Evolutionary conservation across 495 filamentous ascomycete genomes (phyloP).

Genomic region (Xylaria cubensis): DNA sequence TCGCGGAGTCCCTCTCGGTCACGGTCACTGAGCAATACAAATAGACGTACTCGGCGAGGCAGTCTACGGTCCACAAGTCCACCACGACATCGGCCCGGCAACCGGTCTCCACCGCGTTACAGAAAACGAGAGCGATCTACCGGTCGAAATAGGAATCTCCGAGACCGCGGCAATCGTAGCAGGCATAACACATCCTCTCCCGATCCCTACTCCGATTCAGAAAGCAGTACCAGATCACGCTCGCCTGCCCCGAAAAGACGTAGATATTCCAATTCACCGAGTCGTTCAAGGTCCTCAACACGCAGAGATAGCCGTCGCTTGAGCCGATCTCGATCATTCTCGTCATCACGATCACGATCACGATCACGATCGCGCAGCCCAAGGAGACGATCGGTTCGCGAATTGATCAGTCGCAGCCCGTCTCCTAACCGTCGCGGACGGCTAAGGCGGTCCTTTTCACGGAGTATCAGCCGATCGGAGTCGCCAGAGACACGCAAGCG

Average conservation of each 20-base stretch:
- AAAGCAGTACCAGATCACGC: conserved; percentile 38
- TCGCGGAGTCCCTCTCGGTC: conserved; percentile 42
- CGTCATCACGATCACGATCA: conserved; percentile 30
- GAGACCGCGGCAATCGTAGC: conserved; percentile 33
- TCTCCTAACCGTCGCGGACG: conserved; percentile 46
- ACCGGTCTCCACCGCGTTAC: conserved; percentile 51
- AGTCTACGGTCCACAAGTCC: conserved; percentile 47
- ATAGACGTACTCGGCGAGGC: conserved; percentile 42
- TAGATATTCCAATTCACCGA: conserved; percentile 41
- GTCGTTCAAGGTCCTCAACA: conserved; percentile 46
- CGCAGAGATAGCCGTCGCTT: conserved; percentile 37
- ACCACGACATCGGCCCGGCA: conserved; percentile 44
- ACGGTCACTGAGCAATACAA: conserved; percentile 41
- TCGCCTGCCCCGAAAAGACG: conserved; percentile 42
- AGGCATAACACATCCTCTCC: conserved; percentile 38
- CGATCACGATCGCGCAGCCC: conserved; percentile 35
- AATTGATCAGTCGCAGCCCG: conserved; percentile 48
- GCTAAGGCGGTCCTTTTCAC: conserved; percentile 50
- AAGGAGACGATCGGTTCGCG: conserved; percentile 49
- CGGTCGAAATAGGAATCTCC: conserved; percentile 8
- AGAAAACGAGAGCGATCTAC: conserved; percentile 53
- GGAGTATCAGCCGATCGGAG: conserved; percentile 47
- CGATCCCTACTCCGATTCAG: conserved; percentile 33
- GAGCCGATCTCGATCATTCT: conserved; percentile 56
- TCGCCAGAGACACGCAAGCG: conserved; percentile 45